Evolutionary conservation across 169 alveolate species (phyloP), one percentile per base, ranked within the genome.

Genomic region (Plasmodium adleri): DNA sequence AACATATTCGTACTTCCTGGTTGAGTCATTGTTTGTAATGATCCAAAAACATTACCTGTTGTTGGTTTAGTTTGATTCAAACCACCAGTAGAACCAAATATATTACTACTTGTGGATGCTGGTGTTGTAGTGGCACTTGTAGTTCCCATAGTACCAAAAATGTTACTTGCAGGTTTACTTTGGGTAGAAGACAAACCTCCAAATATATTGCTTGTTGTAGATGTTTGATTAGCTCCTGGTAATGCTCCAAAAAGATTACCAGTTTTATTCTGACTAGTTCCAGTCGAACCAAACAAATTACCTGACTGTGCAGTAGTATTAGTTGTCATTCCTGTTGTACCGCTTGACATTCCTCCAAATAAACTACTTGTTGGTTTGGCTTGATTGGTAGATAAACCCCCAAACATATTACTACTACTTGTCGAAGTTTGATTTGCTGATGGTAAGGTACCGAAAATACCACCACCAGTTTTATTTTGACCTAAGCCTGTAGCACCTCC

Each of bases 211-310:
- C 70, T 47, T 7, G 67, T 70, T 58, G 89, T 66, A 1, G 89
- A 22, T 47, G 54, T 52, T 66, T 64, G 89, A 70, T 28, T 32
- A 20, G 78, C 22, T 24, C 78, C 43, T 66, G 43, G 78, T 45
- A 78, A 78, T 26, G 12, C 17, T 22, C 89, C 89, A 32, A 78
- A 78, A 47, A 66, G 43, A 1, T 76, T 54, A n/a, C 89, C 63
- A 0, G 76, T 58, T 32, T 78, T 78, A 70, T 78, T 78, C 58
- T 78, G 89, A 50, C 32, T 67, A 62, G 66, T 66, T 28, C 78
- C 20, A 28, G 89, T n/a, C 3, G 78, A 15, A 78, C 89, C 89
- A 45, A 78, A 78, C 45, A 78, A 39, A 78, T 66, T 78, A 28
- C 70, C 54, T 28, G 89, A 26, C 2, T 17, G 17, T 17, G 75